Conservation (phyloP, 2,329 filamentous ascomycete species). For the Trichoderma sp. region DNA sequence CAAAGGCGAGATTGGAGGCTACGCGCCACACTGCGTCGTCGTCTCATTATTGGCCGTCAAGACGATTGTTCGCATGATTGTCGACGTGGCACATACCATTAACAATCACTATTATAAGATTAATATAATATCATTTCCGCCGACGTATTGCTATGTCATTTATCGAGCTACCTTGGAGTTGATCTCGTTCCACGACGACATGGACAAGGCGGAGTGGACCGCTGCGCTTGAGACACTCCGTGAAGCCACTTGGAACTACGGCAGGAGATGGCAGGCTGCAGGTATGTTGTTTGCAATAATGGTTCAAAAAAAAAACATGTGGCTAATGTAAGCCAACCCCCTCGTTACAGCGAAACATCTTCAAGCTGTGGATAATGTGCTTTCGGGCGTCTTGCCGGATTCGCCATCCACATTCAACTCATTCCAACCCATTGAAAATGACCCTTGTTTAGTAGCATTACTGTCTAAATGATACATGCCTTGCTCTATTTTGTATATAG, state of each 20-base stretch:
- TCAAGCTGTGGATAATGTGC: background rate
- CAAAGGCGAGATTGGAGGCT: background rate
- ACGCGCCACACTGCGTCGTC: background rate
- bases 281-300: background rate
- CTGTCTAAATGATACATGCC: background rate
- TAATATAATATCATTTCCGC: conserved; percentile 2
- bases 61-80: conserved; percentile 6
- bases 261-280: conserved; percentile 15
- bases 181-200: conserved; percentile 6
- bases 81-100: conserved; percentile 6
- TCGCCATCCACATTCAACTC: background rate
- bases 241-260: conserved; percentile 8
- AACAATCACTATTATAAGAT: background rate
- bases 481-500: background rate
- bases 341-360: background rate
- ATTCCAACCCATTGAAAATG: conserved; percentile 9
- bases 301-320: background rate
- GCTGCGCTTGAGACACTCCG: background rate
- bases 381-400: background rate
- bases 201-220: conserved; percentile 5
- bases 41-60: background rate
- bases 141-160: conserved; percentile 9
- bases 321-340: background rate
- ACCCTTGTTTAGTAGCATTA: conserved; percentile 7
- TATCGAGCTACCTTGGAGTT: conserved; percentile 7